Evolutionary conservation across 441 rosid genomes (phyloP).

Genomic region (Adansonia rubrostipa): DNA sequence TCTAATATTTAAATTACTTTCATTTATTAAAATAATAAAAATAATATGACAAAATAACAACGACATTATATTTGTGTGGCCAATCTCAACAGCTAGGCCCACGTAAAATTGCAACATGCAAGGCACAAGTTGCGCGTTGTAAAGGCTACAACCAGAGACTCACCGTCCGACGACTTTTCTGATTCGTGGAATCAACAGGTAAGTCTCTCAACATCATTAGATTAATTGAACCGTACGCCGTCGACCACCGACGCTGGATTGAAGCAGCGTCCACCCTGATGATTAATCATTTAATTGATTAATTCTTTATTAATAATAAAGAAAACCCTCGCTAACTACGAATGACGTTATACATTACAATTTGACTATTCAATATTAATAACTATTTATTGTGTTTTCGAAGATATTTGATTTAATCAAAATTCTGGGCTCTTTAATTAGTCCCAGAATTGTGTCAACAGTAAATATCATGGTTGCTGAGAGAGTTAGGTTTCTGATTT

Average conservation of each 20-base stretch:
- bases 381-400: no score
- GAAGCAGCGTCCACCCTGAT: background rate
- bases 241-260: conserved; percentile 17
- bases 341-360: background rate
- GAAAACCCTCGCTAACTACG: background rate
- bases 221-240: conserved; percentile 11
- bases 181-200: background rate
- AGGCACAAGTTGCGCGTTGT: background rate
- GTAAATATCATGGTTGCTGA: background rate
- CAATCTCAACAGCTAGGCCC: background rate
- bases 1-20: background rate
- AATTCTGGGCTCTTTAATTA: background rate
- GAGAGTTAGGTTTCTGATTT: background rate
- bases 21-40: background rate
- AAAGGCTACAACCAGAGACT: background rate
- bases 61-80: background rate
- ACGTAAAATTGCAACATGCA: background rate
- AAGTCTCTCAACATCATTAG: background rate
- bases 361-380: background rate
- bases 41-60: background rate
- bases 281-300: background rate
- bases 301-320: background rate
- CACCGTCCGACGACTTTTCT: conserved; percentile 17
- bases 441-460: conserved; percentile 19
- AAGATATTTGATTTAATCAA: background rate